Base-by-base conservation (phyloP, 176 grass and related monocot genomes). In the Avena atlantica region DNA sequence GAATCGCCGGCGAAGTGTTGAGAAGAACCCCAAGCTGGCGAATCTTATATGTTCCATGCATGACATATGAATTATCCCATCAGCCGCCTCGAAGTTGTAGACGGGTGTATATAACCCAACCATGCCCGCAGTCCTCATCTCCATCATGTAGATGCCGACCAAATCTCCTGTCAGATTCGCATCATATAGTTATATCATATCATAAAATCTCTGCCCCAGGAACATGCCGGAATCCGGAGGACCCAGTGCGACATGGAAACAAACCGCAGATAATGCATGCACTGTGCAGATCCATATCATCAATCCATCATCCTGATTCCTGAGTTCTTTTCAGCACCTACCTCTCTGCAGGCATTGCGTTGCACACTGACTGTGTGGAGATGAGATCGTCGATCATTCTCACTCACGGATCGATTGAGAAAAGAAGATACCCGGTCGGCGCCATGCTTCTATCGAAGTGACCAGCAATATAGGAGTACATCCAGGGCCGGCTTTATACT, bases 81-180 rank as follows among this genome's bases (percentile, higher is more conserved):
- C 44, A 74, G 45, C 44, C 51, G 12, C 72, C 72, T 75, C 45
- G 72, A 75, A 24, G 72, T 75, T 27, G 47, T 74, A 25, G 68
- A 70, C 68, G 68, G 68, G n/a, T 44, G 36, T 45, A 71, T 44
- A 17, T 45, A 71, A 51, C 21, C 72, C 45, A 27, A 27, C 47
- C 72, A 75, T 50, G 72, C 31, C 31, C 31, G 31, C 72, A 75
- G 72, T 51, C 72, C 45, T 51, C 47, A 75, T 51, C 47, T 75
- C 72, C 72, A 75, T 75, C 72, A 75, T 17, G 72, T 75, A 27
- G 21, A 16, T 75, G 72, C 72, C 72, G 72, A 75, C 72, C 72
- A 75, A 50, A 75, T 50, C 47, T 75, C 47, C 72, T 75, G 23
- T 75, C 47, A 75, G 47, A 75, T 51, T 51, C 72, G 72, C 72